These are phyloP conservation scores for Beta vulgaris DNA, from an alignment of 148 eudicot species.

Conservation along the genomic window DNA sequence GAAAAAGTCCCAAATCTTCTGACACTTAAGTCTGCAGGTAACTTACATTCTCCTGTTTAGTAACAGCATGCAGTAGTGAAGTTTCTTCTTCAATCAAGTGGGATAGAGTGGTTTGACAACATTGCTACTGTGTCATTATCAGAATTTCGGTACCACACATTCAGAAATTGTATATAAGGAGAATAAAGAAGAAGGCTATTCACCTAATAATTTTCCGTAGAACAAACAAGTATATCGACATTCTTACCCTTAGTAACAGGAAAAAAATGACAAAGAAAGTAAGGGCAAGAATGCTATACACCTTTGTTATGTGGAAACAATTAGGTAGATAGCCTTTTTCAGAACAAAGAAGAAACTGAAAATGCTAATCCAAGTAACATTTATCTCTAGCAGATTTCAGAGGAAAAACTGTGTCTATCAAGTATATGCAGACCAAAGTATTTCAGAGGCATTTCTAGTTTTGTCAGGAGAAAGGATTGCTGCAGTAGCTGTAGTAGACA, in stretches of 20 bases:
- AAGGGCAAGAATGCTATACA: too few species aligned
- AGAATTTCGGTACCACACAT: constrained; percentile 34
- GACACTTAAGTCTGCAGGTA: background rate
- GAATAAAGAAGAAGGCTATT: too few species aligned
- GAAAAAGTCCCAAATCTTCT: background rate
- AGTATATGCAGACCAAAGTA: constrained; percentile 36
- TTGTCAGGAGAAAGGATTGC: constrained; percentile 28
- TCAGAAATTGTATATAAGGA: background rate
- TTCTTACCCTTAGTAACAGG: too few species aligned
- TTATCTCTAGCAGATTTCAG: constrained; percentile 27
- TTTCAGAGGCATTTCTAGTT: constrained; percentile 31
- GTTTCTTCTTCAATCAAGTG: constrained; percentile 44
- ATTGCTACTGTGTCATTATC: constrained; percentile 37
- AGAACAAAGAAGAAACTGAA: background rate
- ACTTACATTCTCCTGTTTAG: background rate
- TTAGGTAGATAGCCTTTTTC: too few species aligned
- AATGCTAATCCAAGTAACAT: background rate
- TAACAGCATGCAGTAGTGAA: constrained; percentile 45
- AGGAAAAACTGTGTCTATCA: constrained; percentile 19
- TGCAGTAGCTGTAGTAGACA: constrained; percentile 40
- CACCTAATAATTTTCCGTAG: too few species aligned
- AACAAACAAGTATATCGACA: too few species aligned
- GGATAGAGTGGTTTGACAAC: constrained; percentile 52
- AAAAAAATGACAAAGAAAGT: too few species aligned
- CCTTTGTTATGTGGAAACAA: too few species aligned